Evolutionary conservation across 257 asterid genomes (phyloP), one percentile per base, ranked within the genome.

Genomic region (Solanum stenotomum): DNA sequence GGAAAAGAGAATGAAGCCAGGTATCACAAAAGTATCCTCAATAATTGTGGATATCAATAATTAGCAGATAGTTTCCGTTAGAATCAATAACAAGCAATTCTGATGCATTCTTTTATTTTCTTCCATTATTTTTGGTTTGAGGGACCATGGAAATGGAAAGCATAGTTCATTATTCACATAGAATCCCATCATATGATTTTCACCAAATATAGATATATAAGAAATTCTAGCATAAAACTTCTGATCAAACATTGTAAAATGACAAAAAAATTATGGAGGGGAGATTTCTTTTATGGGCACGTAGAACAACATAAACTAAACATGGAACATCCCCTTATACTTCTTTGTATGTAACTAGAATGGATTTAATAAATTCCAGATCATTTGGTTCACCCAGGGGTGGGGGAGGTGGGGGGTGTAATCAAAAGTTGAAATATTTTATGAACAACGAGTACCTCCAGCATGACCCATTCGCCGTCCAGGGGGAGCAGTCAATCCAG

Each of bases 381-480:
- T 77, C 59, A 4, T 34, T 72, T 34, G 37, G 37, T 6, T 10
- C 10, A 0, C 3, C 27, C 11, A 5, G 59, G 22, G 59, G 1
- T 2, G 8, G 61, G 68, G 68, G 25, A 16, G 63, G 63, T 8
- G 33, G 15, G 33, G 22, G 42, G 10, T 38, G 25, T 20, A 18
- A 74, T 74, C 81, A 74, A 22, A 76, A 35, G 52, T 75, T 22
- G 12, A 76, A 76, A 76, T 76, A 38, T 37, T 38, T 76, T 11
- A 34, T 37, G 40, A 20, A 87, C 38, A 75, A 88, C 3, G 68
- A 85, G 52, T 94, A 97, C 99, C 98, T 96, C 99, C 98, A 49
- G 98, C 98, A 81, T 97, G 98, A 79, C 98, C 98, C 98, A 97
- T 97, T 88, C 98, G 93, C 87, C 99, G 93, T 79, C 98, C 98